A percentile compares a stretch with the other conserved stretches of the same genome.
Evolutionary conservation across 768 basidiomycete species (phyloP).

Genomic region (Trametes coccinea): DNA sequence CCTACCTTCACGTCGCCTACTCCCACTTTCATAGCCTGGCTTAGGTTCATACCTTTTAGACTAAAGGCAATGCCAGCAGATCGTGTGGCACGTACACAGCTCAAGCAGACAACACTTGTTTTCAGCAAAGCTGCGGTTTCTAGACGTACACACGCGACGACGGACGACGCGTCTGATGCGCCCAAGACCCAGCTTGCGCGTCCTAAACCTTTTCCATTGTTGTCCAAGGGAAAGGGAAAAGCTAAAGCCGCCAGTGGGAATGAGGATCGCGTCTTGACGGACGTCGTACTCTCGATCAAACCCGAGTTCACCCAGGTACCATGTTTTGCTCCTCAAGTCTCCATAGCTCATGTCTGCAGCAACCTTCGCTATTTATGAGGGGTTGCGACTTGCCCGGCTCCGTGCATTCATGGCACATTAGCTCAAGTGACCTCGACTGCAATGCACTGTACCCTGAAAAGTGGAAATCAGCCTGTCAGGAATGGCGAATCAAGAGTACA

Average conservation of each 20-base stretch:
- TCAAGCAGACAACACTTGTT: constrained; percentile 7
- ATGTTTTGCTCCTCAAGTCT: too few relatives aligned
- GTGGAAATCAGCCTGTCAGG: too few relatives aligned
- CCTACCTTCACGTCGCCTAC: not conserved
- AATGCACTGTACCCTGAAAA: too few relatives aligned
- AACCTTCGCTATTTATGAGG: too few relatives aligned
- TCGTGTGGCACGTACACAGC: not conserved
- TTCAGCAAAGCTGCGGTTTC: not conserved
- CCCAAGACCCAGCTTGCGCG: not conserved
- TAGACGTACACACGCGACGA: not conserved
- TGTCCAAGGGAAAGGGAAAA: not conserved
- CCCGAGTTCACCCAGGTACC: constrained; percentile 28
- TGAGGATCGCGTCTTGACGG: constrained; percentile 32
- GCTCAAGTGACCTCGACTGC: too few relatives aligned
- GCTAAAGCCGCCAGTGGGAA: constrained; percentile 1
- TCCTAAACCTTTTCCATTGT: not conserved
- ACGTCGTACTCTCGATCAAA: constrained; percentile 37
- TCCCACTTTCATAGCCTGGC: not conserved
- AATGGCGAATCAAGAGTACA: too few relatives aligned
- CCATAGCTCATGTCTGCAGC: too few relatives aligned
- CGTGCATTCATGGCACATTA: too few relatives aligned
- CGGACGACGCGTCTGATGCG: not conserved
- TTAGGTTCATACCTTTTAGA: too few relatives aligned
- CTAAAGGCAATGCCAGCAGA: constrained; percentile 6
- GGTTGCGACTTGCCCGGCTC: too few relatives aligned